Conservation (phyloP, 192 early-diverging fungal species). For the Rhizophagus clarus region DNA sequence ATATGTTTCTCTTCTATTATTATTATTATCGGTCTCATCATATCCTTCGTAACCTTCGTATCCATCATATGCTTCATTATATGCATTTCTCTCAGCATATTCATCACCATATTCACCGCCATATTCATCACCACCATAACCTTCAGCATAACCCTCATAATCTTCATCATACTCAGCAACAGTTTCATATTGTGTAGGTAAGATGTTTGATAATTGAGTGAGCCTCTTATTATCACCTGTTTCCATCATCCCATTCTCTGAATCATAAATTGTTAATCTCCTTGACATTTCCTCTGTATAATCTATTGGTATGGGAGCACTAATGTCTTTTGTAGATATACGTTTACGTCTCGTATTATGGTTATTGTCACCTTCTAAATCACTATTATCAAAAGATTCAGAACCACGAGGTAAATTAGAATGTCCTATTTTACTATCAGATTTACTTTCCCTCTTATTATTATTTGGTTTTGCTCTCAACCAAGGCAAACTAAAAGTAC, state of each 20-base stretch:
- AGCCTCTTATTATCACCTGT: neutral
- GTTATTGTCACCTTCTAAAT: neutral
- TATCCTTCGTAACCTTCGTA: neutral
- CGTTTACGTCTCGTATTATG: neutral
- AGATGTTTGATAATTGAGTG: neutral
- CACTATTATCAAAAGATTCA: neutral
- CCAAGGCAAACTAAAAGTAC: conserved; percentile 23
- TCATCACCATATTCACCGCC: neutral
- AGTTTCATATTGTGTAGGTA: neutral
- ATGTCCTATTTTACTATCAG: neutral
- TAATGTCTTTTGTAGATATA: neutral
- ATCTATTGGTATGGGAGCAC: neutral
- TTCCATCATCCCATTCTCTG: neutral
- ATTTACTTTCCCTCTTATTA: neutral
- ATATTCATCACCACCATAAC: neutral
- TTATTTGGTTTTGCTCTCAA: neutral
- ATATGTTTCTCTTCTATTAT: neutral
- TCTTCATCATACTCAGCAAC: neutral
- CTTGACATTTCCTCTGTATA: neutral
- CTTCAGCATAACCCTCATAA: neutral
- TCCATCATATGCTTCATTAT: too few species aligned
- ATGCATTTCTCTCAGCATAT: neutral
- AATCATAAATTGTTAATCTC: neutral
- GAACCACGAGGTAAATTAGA: neutral
- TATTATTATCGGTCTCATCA: neutral